These are phyloP conservation scores for Rasamsonia emersonii DNA, from an alignment of 2,329 filamentous ascomycete genomes.

Conservation along the genomic window DNA sequence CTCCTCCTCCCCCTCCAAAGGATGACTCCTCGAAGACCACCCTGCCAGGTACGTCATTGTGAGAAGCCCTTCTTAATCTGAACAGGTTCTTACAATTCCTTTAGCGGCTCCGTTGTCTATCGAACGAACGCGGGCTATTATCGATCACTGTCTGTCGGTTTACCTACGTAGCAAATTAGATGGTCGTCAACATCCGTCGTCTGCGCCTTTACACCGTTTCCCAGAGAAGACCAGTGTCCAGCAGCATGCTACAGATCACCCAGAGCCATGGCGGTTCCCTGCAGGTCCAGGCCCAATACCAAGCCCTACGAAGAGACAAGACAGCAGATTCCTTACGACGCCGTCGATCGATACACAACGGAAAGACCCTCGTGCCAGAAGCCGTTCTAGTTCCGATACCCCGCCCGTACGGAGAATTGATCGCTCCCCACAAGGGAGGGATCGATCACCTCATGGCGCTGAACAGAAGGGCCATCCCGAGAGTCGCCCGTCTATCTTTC, in stretches of 20 bases:
- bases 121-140: constrained; percentile 50
- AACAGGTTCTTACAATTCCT: constrained; percentile 7
- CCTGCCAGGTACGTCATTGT: constrained; percentile 18
- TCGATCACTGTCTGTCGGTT: constrained; percentile 45
- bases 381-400: constrained; percentile 22
- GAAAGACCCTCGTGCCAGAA: constrained; percentile 14
- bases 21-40: constrained; percentile 8
- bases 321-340: constrained; percentile 4
- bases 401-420: constrained; percentile 15
- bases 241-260: too few relatives aligned
- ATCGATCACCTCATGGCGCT: constrained; percentile 12
- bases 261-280: too few relatives aligned
- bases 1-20: constrained; percentile 11
- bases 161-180: constrained; percentile 40
- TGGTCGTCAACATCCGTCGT: constrained; percentile 7
- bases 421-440: constrained; percentile 12
- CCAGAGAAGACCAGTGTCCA: too few relatives aligned
- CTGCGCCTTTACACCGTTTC: constrained; percentile 1
- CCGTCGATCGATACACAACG: constrained; percentile 10
- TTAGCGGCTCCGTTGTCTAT: constrained; percentile 47
- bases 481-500: constrained; percentile 54
- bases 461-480: constrained; percentile 29
- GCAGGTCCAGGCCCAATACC: not conserved
- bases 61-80: too few relatives aligned
- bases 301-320: not conserved